Evolutionary conservation across 2,329 filamentous ascomycete species (phyloP).

Genomic region (Cercospora sp.): DNA sequence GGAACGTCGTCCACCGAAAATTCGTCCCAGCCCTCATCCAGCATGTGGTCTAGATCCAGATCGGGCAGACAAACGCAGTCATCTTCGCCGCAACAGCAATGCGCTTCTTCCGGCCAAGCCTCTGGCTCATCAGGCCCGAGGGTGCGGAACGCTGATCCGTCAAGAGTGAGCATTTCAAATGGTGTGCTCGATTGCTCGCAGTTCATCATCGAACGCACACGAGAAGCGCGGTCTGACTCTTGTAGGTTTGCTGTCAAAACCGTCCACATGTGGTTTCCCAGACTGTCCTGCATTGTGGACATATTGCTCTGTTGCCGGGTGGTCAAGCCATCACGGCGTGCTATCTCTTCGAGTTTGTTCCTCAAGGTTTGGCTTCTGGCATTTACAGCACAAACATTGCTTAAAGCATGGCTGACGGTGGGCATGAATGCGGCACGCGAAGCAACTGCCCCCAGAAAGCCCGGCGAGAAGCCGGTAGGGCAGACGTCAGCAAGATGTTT

Average conservation of each 20-base stretch:
- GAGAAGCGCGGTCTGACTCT: neutral
- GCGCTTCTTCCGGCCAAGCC: neutral
- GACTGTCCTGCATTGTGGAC: neutral
- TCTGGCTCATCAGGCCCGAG: neutral
- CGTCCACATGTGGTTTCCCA: neutral
- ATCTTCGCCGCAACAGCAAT: neutral
- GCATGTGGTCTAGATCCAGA: neutral
- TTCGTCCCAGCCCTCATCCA: neutral
- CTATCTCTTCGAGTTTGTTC: constrained; percentile 24
- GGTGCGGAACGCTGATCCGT: neutral
- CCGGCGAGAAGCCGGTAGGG: constrained; percentile 45
- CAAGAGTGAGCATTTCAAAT: neutral
- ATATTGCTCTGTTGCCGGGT: neutral
- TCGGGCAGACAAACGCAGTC: neutral
- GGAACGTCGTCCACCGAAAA: neutral
- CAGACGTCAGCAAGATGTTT: constrained; percentile 42
- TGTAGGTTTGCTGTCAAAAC: neutral
- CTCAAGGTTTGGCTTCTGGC: constrained; percentile 15
- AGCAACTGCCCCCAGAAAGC: constrained; percentile 38
- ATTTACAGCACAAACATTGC: constrained; percentile 14
- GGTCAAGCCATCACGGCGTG: neutral
- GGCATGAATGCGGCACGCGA: constrained; percentile 42
- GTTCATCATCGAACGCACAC: neutral
- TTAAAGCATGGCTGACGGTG: constrained; percentile 41
- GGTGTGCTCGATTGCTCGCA: neutral